Conservation (phyloP, 331 rosid genomes). For the Pyrus hybrid region DNA sequence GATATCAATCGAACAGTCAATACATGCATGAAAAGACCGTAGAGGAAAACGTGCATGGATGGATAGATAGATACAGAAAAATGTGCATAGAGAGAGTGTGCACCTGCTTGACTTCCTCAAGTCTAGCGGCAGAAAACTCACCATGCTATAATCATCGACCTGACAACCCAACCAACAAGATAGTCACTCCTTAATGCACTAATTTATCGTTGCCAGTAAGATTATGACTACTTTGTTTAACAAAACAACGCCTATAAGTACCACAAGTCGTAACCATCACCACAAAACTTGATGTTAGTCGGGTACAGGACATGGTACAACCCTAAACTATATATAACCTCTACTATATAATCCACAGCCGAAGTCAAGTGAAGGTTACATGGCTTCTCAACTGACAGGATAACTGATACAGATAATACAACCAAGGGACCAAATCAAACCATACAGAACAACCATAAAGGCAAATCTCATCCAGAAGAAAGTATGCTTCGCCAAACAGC, state of each 20-base stretch:
- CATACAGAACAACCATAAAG: background rate
- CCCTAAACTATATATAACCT: background rate
- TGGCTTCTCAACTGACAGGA: background rate
- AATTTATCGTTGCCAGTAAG: background rate
- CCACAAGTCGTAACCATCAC: background rate
- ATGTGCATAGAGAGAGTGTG: background rate
- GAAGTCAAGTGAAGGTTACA: background rate
- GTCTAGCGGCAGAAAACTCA: conserved; percentile 89
- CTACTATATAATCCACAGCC: background rate
- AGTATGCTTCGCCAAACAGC: background rate
- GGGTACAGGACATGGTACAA: background rate
- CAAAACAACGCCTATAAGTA: background rate
- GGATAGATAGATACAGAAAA: background rate
- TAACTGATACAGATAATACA: background rate
- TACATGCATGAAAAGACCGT: background rate
- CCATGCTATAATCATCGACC: conserved; percentile 81
- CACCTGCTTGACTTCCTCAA: conserved; percentile 93
- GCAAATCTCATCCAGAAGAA: background rate
- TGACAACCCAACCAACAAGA: conserved; percentile 15
- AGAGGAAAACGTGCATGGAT: background rate
- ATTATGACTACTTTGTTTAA: background rate
- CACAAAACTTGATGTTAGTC: background rate
- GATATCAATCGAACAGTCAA: background rate
- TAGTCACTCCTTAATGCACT: background rate
- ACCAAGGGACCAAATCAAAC: background rate